Evolutionary conservation across 176 grass and related monocot genomes (phyloP), one percentile per base, ranked within the genome.

Genomic region (Oryza glaberrima): DNA sequence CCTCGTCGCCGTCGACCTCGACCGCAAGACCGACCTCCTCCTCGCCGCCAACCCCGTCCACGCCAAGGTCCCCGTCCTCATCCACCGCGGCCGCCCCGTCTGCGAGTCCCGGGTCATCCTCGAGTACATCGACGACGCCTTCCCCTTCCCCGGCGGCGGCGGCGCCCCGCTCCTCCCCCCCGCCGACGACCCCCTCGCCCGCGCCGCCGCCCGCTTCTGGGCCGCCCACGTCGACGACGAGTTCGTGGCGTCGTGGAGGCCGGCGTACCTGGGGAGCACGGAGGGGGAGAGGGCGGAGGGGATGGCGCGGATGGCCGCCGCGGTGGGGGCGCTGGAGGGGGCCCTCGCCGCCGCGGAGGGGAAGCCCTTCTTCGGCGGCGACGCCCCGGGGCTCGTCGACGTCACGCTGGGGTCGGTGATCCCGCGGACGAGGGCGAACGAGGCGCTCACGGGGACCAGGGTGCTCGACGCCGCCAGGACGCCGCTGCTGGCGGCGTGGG

Each of bases 101-200:
- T 86, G 63, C 56, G 88, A 90, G 77, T 90, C 88, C 23, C n/a
- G 77, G 60, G 5, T 77, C 78, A 90, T 90, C 34, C 2, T 90
- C 9, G 14, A 86, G 70, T 90, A 90, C 56, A 38, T 90, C 52
- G 88, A 90, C 22, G 88, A 86, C 7, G 70, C 41, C 11, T 90
- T 71, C 35, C 0, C 77, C 32, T 30, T 26, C 26, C 26, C 26
- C 26, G 26, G 26, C 26, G 17, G 25, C 36, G 22, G 12, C 48
- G 23, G 4, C 35, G 7, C 45, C 4, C 25, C 81, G 11, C 22
- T 85, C 4, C 65, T 82, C 14, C 77, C 83, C 2, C 77, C 88
- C 2, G 7, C 10, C 17, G 45, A 83, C 17, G 45, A 83, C 64
- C 72, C 86, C 1, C 48, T 78, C 30, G 22, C 71, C 10, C 73